Conservation (phyloP, 495 filamentous ascomycete genomes). For the Xylaria scruposa region DNA sequence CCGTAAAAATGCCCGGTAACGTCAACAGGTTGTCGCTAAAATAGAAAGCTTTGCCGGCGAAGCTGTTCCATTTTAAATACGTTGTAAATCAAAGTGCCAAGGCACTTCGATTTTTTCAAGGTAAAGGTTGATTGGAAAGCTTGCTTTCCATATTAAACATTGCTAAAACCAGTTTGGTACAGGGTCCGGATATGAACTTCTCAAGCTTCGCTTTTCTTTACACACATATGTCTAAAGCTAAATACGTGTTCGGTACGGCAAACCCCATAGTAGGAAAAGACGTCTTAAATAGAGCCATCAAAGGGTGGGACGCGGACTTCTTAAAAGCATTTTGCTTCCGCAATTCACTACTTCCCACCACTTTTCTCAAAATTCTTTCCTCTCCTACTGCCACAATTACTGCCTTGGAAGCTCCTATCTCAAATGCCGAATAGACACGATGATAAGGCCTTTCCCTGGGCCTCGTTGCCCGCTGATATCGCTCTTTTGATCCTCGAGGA, state of each 20-base stretch:
- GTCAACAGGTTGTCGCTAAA: too few relatives aligned
- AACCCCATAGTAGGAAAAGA: conserved; percentile 1
- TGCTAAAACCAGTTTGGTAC: too few relatives aligned
- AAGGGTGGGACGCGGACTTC: conserved; percentile 11
- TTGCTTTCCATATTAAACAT: too few relatives aligned
- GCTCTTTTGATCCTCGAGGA: conserved; percentile 21
- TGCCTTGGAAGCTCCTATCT: conserved; percentile 1
- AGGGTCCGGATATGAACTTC: too few relatives aligned
- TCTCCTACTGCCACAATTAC: conserved; percentile 4
- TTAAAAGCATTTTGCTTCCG: conserved; percentile 7
- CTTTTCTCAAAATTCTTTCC: conserved; percentile 1
- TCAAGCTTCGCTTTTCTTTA: too few relatives aligned
- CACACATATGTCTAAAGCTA: too few relatives aligned
- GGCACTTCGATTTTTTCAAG: too few relatives aligned
- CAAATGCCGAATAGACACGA: conserved; percentile 4
- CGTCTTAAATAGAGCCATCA: conserved; percentile 8
- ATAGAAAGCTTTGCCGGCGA: too few relatives aligned
- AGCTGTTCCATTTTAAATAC: too few relatives aligned
- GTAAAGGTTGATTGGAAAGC: too few relatives aligned
- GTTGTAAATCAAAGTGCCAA: too few relatives aligned
- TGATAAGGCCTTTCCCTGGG: conserved; percentile 18
- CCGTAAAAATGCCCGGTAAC: not conserved
- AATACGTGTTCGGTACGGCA: too few relatives aligned
- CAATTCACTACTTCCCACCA: conserved; percentile 6
- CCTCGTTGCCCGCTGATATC: conserved; percentile 26